Conservation (phyloP, 306 rosid species). For the Rubus idaeus region DNA sequence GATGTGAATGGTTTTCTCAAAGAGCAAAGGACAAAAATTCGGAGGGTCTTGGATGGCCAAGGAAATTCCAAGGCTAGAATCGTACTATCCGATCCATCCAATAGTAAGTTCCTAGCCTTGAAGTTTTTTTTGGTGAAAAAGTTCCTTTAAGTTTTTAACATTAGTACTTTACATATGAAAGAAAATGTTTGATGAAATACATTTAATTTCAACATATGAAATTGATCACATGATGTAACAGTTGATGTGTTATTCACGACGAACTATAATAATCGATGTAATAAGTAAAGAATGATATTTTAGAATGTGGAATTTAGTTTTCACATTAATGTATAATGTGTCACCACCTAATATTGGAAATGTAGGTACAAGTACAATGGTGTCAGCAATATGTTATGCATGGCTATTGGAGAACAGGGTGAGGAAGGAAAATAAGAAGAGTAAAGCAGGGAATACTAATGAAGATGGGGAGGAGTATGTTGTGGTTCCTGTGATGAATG, state of each 20-base stretch:
- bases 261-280: not conserved
- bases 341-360: slow-evolving; percentile 5
- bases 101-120: slow-evolving; percentile 43
- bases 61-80: slow-evolving; percentile 42
- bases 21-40: slow-evolving; percentile 44
- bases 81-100: slow-evolving; percentile 63
- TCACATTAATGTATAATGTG: not conserved
- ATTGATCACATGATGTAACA: not conserved
- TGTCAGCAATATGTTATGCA: slow-evolving; percentile 72
- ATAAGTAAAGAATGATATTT: not conserved
- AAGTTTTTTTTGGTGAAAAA: too few species aligned
- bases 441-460: slow-evolving; percentile 12
- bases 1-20: slow-evolving; percentile 63
- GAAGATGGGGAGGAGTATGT: slow-evolving; percentile 28
- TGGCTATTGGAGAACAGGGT: slow-evolving; percentile 63
- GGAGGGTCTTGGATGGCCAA: slow-evolving; percentile 36
- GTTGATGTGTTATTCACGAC: not conserved
- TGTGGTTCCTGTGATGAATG: slow-evolving; percentile 76
- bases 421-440: slow-evolving; percentile 31
- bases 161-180: not conserved
- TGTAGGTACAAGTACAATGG: slow-evolving; percentile 84
- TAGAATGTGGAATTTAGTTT: not conserved
- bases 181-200: not conserved
- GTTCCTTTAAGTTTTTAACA: not conserved
- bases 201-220: too few species aligned